These are phyloP conservation scores for Moricandia arvensis DNA, from an alignment of 345 rosid species.

Conservation along the genomic window DNA sequence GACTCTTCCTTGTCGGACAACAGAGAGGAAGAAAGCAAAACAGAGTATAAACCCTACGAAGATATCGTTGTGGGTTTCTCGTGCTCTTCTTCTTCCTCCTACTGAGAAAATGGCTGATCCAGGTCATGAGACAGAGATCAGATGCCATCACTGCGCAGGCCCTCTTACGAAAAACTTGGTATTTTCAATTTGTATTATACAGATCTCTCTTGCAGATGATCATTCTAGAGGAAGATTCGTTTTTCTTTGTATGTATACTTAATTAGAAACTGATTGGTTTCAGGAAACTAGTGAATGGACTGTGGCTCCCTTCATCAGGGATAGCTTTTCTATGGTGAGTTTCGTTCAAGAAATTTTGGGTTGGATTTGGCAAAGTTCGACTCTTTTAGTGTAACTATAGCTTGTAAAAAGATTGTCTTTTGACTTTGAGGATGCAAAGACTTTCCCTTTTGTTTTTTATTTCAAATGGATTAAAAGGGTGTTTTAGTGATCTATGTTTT, in stretches of 20 bases:
- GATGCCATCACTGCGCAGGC: constrained; percentile 93
- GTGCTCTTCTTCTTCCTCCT: not conserved
- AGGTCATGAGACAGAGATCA: constrained; percentile 29
- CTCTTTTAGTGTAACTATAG: not conserved
- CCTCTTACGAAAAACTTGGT: constrained; percentile 86
- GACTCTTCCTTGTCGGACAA: not conserved
- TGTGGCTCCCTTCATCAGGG: constrained; percentile 73
- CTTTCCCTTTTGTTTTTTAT: not conserved
- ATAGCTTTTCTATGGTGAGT: constrained; percentile 88
- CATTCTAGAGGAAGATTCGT: not conserved
- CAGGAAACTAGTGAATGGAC: constrained; percentile 94
- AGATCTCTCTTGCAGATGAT: not conserved
- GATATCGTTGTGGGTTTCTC: not conserved
- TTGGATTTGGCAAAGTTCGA: not conserved
- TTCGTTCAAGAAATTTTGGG: not conserved
- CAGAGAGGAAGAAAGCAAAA: constrained; percentile 10
- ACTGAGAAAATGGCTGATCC: constrained; percentile 45
- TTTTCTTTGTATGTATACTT: not conserved
- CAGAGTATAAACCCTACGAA: not conserved
- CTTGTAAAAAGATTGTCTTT: not conserved
- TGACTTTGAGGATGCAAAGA: not conserved
- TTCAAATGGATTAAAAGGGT: too few relatives aligned
- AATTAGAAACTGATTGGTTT: constrained; percentile 17
- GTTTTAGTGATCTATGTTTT: too few relatives aligned
- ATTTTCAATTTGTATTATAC: not conserved